Evolutionary conservation across 148 eudicot species (phyloP).

Genomic region (Chenopodium formosanum): DNA sequence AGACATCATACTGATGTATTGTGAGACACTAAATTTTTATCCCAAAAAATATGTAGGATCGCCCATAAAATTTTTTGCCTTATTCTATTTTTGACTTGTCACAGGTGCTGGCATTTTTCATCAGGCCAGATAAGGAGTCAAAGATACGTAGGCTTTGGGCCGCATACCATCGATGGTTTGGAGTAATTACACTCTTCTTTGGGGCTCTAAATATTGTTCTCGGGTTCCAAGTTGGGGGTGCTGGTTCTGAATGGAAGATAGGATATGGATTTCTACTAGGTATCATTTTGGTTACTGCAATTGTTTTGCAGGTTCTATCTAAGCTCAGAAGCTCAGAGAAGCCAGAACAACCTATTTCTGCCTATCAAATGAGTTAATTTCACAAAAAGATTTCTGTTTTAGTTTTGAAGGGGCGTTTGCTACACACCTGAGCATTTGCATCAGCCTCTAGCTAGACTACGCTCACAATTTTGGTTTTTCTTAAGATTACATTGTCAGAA

Average conservation of each 20-base stretch:
- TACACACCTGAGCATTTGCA: not conserved
- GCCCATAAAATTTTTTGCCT: not conserved
- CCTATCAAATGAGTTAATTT: conserved; percentile 55
- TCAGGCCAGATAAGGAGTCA: conserved; percentile 69
- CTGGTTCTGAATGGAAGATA: conserved; percentile 72
- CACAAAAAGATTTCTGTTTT: not conserved
- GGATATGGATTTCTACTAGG: conserved; percentile 83
- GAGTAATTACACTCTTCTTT: conserved; percentile 71
- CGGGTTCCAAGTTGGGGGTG: conserved; percentile 70
- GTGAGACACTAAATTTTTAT: too few relatives aligned
- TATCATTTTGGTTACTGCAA: conserved; percentile 32
- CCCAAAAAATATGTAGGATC: too few relatives aligned
- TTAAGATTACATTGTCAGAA: conserved; percentile 6
- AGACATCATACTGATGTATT: too few relatives aligned
- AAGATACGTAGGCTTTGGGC: conserved; percentile 74
- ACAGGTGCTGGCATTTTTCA: conserved; percentile 77
- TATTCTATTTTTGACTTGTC: conserved; percentile 14
- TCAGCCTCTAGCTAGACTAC: not conserved
- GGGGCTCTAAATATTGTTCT: conserved; percentile 71
- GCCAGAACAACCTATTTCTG: conserved; percentile 29
- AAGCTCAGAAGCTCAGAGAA: conserved; percentile 49
- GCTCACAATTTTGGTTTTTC: conserved; percentile 23
- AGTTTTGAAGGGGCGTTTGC: not conserved
- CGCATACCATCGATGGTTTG: conserved; percentile 71
- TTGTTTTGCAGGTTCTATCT: conserved; percentile 61